Conservation (phyloP, 1,284 basidiomycete genomes). For the Rhodotorula sp. region DNA sequence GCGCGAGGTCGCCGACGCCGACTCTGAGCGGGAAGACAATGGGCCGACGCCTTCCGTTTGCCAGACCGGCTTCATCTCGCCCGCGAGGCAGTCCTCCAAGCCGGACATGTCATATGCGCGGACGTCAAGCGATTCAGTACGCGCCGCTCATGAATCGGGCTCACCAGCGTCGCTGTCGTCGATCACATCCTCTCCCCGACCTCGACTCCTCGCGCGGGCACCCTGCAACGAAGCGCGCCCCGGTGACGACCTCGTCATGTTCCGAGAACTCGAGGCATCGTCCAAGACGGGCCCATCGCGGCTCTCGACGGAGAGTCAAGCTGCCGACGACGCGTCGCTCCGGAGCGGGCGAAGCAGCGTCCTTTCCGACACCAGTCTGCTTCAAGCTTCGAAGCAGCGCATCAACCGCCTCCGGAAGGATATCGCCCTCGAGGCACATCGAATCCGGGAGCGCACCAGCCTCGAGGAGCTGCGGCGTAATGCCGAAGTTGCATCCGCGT, state of each 20-base stretch:
- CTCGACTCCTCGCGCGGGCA: constrained; percentile 29
- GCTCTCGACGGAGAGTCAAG: not conserved
- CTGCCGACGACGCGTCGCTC: constrained; percentile 17
- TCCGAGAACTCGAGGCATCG: constrained; percentile 24
- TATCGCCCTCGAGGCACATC: constrained; percentile 29
- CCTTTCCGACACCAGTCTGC: not conserved
- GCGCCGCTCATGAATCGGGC: too few relatives aligned
- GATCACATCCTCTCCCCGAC: constrained; percentile 8
- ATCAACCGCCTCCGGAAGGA: constrained; percentile 30
- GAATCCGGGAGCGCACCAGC: constrained; percentile 17
- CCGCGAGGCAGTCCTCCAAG: not conserved
- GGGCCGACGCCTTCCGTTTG: constrained; percentile 19
- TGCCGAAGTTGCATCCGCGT: constrained; percentile 1
- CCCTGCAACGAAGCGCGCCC: constrained; percentile 33
- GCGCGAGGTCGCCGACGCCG: not conserved
- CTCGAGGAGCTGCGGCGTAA: constrained; percentile 10
- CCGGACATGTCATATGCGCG: not conserved
- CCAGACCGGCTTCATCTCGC: constrained; percentile 26
- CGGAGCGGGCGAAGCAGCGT: constrained; percentile 8
- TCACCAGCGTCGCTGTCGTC: not conserved
- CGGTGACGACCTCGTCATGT: constrained; percentile 34
- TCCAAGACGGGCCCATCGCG: not conserved
- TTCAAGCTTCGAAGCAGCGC: constrained; percentile 15
- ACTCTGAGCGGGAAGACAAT: constrained; percentile 13
- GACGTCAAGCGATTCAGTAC: too few relatives aligned